Base-by-base conservation (phyloP, 345 rosid species). In the Lumnitzera racemosa region DNA sequence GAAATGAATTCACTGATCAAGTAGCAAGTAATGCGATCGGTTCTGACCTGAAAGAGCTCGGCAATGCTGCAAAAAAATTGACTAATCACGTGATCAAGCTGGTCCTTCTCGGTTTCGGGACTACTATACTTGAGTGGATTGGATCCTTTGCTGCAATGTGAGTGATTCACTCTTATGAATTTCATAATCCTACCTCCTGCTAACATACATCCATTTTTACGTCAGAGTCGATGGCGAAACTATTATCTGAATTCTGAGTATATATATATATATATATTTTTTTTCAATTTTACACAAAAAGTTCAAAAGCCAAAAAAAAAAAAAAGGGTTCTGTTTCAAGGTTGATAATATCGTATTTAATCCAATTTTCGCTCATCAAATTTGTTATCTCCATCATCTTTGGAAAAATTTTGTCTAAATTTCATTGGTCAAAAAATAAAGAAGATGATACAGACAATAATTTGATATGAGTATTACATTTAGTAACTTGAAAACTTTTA, bases 111-210 rank as follows among this genome's bases (percentile, higher is more conserved):
- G 96, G 95, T 12, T 57, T 89, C 51, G 96, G 94, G 47, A 87
- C 96, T 9, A 70, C 88, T 47, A 23, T 87, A 50, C 80, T 92
- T 54, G 84, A 85, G 72, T 92, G 96, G 91, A 58, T 87, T 47
- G 91, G 96, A 70, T 85, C 98, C 7, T 60, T 85, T 24, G 86
- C 98, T 51, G 96, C 96, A 43, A 92, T 89, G 88, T 86, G 51
- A 58, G 81, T 64, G 24, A 16, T 15, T 17, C 31, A 46, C 4
- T 7, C 50, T 15, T 15, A 23, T 47, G 13, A 55, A 55, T 61
- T 12, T 57, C 20, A 24, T 15, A 50, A 13, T 27, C 20, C 51
- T 13, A 46, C 2, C 15, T 2, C n/a, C 2, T 27, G 20, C 10
- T 4, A 2, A 23, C 24, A 15, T 20, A 1, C 0, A 24, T 47